Evolutionary conservation across 225 moss, liverwort and hornwort species (phyloP), one percentile per base, ranked within the genome.

Genomic region (Bryoerythrophyllum caledonicum): DNA sequence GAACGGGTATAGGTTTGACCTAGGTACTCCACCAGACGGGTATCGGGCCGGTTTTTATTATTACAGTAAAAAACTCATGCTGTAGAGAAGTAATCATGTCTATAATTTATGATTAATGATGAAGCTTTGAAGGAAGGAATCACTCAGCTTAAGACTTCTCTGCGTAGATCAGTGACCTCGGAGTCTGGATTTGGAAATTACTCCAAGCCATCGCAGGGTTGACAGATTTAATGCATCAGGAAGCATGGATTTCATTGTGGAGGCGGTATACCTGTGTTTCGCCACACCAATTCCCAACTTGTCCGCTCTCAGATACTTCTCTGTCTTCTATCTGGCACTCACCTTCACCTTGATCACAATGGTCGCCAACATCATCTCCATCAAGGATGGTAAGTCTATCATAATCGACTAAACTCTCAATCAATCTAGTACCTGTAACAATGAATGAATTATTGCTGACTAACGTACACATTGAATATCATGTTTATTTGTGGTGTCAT

Each of bases 311-410:
- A 75, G 73, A 37, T 28, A 84, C 13, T 80, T 86, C 65, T 84
- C 89, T 0, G 46, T 48, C 0, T 76, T 80, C 4, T 67, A 84
- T 15, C 80, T 86, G 3, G 11, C 63, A 8, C n/a, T 86, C 2
- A 81, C 82, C 49, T 60, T 46, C 41, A 76, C 73, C 14, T 89
- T n/a, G n/a, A n/a, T 80, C 70, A 78, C 62, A 1, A 17, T 60
- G 13, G 73, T 84, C 10, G 52, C 82, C 4, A n/a, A 87, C 25
- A 66, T 76, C 40, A 67, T 86, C 55, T 77, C 84, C 49, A 28
- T 87, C 19, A 79, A 81, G 46, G 86, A 89, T 60, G 87, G 86
- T 89, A 80, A 57, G 73, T 17, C 52, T 17, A 20, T 53, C 52
- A n/a, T 53, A n/a, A 53, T 53, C 6, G 34, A 34, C 30, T 30